Evolutionary conservation across 768 basidiomycete genomes (phyloP), one percentile per base, ranked within the genome.

Genomic region (Inosperma sp.): DNA sequence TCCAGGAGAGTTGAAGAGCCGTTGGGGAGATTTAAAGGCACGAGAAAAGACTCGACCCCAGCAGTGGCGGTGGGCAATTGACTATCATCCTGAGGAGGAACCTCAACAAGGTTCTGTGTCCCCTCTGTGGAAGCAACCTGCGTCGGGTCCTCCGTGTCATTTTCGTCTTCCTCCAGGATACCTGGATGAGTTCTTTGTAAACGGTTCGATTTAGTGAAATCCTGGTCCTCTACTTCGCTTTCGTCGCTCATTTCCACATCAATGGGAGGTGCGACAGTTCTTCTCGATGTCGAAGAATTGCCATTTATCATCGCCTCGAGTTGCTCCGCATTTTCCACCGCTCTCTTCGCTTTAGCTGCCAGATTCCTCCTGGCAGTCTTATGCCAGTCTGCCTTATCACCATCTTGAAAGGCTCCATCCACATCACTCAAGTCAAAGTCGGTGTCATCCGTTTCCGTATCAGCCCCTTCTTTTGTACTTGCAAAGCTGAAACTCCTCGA

Each of bases 401-500:
- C 59, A 16, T 71, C 73, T 7, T 26, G 4, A 7, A 65, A 34
- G 19, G 35, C 71, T 2, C 75, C 77, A 31, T 76, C 75, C 13
- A 70, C 60, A 48, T 75, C 77, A 52, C 75, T 75, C 30, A 74
- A 59, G 46, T 77, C 74, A 37, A 68, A 71, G 52, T 79, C 81
- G 27, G 76, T 76, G 51, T 71, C 85, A 13, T 52, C 51, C 4
- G 79, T 81, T 48, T 83, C 86, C 31, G 79, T 79, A 33, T 82
- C 81, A 44, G 71, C 74, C 10, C 77, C 78, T 47, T 78, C 83
- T 13, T 73, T 73, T 3, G 80, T 80, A 59, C 86, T 87, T 3
- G 81, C 76, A 61, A 91, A 93, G 58, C 86, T 87, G 65, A 88
- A 88, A 59, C 87, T 86, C 23, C 82, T 77, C 1, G 74, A 69